Percentiles rank a stretch among this genome's conserved stretches.
These are phyloP conservation scores for Jimgerdemannia flammicorona DNA, from an alignment of 192 early-diverging fungal genomes.

Conservation along the genomic window DNA sequence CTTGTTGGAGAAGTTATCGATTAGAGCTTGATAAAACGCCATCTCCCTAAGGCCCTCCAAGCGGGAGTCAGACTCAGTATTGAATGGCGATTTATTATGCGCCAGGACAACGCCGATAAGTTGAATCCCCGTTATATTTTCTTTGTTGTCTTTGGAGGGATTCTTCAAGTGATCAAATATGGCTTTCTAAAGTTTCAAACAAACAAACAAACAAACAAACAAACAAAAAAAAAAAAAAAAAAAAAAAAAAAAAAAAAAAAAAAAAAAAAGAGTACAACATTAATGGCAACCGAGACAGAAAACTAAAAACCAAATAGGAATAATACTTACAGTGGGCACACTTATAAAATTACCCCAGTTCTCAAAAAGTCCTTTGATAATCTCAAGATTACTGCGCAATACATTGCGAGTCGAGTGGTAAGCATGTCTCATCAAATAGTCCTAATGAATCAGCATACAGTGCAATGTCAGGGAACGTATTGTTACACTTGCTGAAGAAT, in stretches of 20 bases:
- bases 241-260: no score
- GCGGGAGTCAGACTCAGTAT: slow-evolving; percentile 33
- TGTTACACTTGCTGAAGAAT: not conserved
- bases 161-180: slow-evolving; percentile 41
- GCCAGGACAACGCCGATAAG: slow-evolving; percentile 50
- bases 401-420: slow-evolving; percentile 29
- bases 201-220: no score
- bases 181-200: slow-evolving; percentile 22
- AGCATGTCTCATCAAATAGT: slow-evolving; percentile 42
- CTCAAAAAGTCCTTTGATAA: slow-evolving; percentile 61
- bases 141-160: slow-evolving; percentile 33
- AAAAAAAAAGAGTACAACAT: no score
- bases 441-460: slow-evolving; percentile 16
- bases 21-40: slow-evolving; percentile 39
- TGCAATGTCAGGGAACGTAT: not conserved
- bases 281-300: no score
- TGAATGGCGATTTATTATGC: slow-evolving; percentile 46
- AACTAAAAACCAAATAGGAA: not conserved
- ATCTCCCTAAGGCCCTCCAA: slow-evolving; percentile 29
- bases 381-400: slow-evolving; percentile 50
- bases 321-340: slow-evolving; percentile 56
- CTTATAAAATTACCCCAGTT: slow-evolving; percentile 55
- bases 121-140: slow-evolving; percentile 56
- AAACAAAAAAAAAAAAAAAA: no score
- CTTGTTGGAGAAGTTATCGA: slow-evolving; percentile 35